Conservation (phyloP, 129 eudicot genomes). For the Calendula officinalis region DNA sequence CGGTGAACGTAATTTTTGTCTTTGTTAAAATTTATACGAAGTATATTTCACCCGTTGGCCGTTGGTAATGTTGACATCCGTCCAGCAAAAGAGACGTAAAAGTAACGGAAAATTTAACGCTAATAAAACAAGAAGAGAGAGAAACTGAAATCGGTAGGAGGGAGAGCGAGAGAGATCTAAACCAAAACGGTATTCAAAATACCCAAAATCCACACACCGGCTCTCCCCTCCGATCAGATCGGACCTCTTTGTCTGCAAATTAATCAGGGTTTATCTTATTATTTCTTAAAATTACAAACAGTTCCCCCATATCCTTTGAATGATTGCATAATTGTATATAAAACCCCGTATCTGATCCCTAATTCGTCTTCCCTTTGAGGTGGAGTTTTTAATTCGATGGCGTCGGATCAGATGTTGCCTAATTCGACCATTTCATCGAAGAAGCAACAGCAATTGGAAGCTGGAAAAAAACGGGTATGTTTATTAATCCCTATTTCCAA, state of each 20-base stretch:
- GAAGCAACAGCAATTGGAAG: conserved; percentile 80
- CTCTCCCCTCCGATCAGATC: conserved; percentile 3
- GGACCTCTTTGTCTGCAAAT: neutral
- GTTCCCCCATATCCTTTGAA: conserved; percentile 12
- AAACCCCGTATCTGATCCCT: no score
- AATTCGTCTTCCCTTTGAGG: no score
- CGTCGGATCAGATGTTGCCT: conserved; percentile 72
- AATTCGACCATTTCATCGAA: conserved; percentile 36
- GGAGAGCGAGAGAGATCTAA: conserved; percentile 5
- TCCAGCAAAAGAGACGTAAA: neutral
- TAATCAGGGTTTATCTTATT: conserved; percentile 43
- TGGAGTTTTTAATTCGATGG: conserved; percentile 40
- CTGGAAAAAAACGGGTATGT: conserved; percentile 75
- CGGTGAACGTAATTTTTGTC: no score
- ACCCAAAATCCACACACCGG: neutral
- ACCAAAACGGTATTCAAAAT: neutral
- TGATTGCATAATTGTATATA: neutral
- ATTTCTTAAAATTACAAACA: neutral
- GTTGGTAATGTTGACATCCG: neutral
- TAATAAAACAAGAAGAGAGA: neutral
- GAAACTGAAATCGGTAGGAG: neutral
- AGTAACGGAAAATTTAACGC: neutral
- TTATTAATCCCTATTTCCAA: neutral
- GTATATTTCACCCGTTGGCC: no score
- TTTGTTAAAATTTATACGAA: no score